Base-by-base conservation (phyloP, 2,329 filamentous ascomycete genomes). In the Fusarium liriodendri region DNA sequence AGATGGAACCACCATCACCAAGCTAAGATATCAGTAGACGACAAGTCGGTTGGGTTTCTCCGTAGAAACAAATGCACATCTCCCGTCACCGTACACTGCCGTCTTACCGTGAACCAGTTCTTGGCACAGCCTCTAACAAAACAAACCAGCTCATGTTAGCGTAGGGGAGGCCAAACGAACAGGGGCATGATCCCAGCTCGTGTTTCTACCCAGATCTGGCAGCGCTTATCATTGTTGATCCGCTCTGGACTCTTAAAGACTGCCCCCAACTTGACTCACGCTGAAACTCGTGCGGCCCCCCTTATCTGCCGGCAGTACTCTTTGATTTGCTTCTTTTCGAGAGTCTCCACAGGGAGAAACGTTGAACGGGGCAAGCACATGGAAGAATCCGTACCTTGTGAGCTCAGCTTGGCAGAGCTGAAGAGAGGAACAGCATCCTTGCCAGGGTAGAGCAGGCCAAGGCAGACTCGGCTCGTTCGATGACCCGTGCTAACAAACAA, bases 1-100 rank as follows among this genome's bases (percentile, higher is more conserved):
- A 25, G 93, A 95, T 80, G 93, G 93, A 0, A 94, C 91, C 1
- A 87, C 86, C 2, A 87, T 94, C 61, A 94, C 90, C 1, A 89
- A 86, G 69, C 82, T 94, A 9, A 22, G 82, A 82, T 63, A 77
- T 27, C 58, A 61, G 13, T 66, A 64, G 63, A 59, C 61, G 40
- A 55, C 27, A 25, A 32, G 29, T 32, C 29, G 29, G 29, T 32
- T 32, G 10, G 29, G 2, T 10, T 8, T 32, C 29, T 32, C 29
- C 8, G 29, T 32, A 32, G 9, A 52, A 52, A 52, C 47, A 52
- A 47, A 52, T 32, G 47, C 9, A 6, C 47, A 52, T 52, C 25
- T n/a, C 27, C 3, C 10, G 6, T 22, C 42, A 47, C 42, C 42
- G 11, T n/a, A 14, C 18, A 14, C 35, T 59, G 35, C 57, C 37